phyloP scores from a whole-genome alignment of 2,329 filamentous ascomycete species.

The Ramularia collo-cygni region DNA sequence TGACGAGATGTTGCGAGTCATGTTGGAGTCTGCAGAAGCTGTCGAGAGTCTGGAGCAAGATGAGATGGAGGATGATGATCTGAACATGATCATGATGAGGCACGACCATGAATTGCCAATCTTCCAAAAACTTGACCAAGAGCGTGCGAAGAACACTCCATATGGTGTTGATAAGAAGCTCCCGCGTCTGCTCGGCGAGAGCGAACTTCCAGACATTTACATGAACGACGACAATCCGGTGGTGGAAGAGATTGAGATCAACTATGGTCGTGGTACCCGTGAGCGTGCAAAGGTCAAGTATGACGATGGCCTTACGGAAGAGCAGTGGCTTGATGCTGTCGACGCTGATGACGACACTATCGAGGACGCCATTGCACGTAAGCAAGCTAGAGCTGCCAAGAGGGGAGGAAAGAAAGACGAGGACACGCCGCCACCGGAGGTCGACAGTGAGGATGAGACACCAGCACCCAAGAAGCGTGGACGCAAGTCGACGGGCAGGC shows the following conservation, averaged over 20 bases:
- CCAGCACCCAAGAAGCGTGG: constrained; percentile 65
- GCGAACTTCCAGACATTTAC: constrained; percentile 90
- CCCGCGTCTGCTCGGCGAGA: constrained; percentile 77
- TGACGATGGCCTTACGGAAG: constrained; percentile 94
- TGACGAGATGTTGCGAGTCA: constrained; percentile 89
- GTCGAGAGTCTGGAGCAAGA: constrained; percentile 74
- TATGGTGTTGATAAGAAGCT: constrained; percentile 69
- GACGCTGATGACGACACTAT: constrained; percentile 94
- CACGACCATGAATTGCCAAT: constrained; percentile 68
- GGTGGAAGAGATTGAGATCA: constrained; percentile 70
- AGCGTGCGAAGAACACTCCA: constrained; percentile 56
- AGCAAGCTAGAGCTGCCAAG: constrained; percentile 76
- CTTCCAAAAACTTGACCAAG: constrained; percentile 79
- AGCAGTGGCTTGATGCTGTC: constrained; percentile 97
- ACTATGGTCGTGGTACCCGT: constrained; percentile 80
- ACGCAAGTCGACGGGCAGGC: constrained; percentile 60
- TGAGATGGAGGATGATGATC: constrained; percentile 96
- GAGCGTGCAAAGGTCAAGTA: constrained; percentile 93
- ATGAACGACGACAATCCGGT: constrained; percentile 77
- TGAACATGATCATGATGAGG: constrained; percentile 90
- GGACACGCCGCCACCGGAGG: constrained; percentile 65
- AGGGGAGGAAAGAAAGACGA: constrained; percentile 65
- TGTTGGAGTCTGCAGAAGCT: constrained; percentile 72
- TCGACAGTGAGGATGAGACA: constrained; percentile 71
- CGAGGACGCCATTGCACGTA: constrained; percentile 85